A percentile compares a stretch with the other conserved stretches of the same genome.
Conservation (phyloP, 768 basidiomycete genomes). For the Boletus subparvulus region DNA sequence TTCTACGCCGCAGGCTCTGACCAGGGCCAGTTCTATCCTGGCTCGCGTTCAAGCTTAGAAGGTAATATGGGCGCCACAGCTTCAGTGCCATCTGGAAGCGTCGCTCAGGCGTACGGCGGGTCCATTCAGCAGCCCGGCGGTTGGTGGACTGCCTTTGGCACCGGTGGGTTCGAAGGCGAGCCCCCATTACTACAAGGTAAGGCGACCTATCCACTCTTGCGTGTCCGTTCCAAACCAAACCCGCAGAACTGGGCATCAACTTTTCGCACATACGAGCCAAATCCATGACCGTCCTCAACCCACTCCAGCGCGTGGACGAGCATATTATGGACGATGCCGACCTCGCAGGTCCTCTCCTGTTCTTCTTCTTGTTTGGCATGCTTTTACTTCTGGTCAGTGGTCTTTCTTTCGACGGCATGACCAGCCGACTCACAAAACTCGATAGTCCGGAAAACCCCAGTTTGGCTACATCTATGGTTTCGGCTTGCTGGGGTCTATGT, state of each 20-base stretch:
- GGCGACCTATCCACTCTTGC: conserved; percentile 7
- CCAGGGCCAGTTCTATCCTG: conserved; percentile 61
- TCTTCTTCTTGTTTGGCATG: conserved; percentile 92
- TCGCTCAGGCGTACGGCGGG: conserved; percentile 58
- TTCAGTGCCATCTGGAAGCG: conserved; percentile 45
- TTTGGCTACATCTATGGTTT: conserved; percentile 99
- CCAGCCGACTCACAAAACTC: not conserved
- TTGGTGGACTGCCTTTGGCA: conserved; percentile 97
- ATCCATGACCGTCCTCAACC: conserved; percentile 94
- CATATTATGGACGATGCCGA: conserved; percentile 99
- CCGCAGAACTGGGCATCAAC: conserved; percentile 92
- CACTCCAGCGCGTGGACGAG: conserved; percentile 77
- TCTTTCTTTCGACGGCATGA: not conserved
- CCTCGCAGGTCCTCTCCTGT: conserved; percentile 92
- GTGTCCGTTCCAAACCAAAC: not conserved
- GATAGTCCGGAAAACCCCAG: conserved; percentile 94
- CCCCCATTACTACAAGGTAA: conserved; percentile 92
- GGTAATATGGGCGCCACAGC: conserved; percentile 62
- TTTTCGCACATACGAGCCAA: conserved; percentile 94
- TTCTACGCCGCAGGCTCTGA: conserved; percentile 71
- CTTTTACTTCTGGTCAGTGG: conserved; percentile 84
- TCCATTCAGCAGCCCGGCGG: conserved; percentile 70
- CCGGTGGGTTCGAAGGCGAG: conserved; percentile 93
- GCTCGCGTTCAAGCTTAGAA: conserved; percentile 75
- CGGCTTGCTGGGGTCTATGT: conserved; percentile 88